Evolutionary conservation across 371 early-diverging fungal species (phyloP).

Genomic region (Synchytrium microbalum): DNA sequence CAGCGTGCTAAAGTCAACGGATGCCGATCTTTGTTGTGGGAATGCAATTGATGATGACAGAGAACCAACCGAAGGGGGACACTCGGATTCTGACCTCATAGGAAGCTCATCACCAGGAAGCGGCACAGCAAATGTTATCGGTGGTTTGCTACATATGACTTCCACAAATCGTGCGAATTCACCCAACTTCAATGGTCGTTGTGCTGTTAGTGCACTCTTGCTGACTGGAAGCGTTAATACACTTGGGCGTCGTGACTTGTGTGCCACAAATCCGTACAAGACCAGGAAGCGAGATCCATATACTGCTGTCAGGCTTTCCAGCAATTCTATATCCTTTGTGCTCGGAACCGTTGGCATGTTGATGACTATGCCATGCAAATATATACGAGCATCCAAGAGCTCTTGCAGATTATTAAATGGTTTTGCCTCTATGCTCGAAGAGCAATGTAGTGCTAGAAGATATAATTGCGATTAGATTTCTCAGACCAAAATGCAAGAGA

Average conservation of each 20-base stretch:
- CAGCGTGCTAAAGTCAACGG: not conserved
- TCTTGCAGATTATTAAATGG: not conserved
- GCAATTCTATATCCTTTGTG: not conserved
- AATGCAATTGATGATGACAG: not conserved
- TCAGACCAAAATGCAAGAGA: too few relatives aligned
- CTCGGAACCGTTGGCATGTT: not conserved
- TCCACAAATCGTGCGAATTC: not conserved
- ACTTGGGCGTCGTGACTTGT: not conserved
- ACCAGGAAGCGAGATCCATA: not conserved
- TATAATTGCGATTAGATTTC: too few relatives aligned
- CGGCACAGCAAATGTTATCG: not conserved
- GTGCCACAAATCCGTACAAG: not conserved
- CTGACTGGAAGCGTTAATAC: not conserved
- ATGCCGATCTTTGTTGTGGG: not conserved
- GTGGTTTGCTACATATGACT: not conserved
- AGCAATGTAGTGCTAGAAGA: not conserved
- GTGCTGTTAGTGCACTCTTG: not conserved
- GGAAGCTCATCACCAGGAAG: not conserved
- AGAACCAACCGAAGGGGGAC: too few relatives aligned
- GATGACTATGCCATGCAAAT: not conserved
- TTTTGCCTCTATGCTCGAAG: not conserved
- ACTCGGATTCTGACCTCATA: too few relatives aligned
- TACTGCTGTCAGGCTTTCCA: not conserved
- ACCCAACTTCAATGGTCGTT: not conserved
- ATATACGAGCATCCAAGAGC: not conserved